These are phyloP conservation scores for Casuarina cunninghamiana DNA, from an alignment of 306 rosid genomes.

Conservation along the genomic window DNA sequence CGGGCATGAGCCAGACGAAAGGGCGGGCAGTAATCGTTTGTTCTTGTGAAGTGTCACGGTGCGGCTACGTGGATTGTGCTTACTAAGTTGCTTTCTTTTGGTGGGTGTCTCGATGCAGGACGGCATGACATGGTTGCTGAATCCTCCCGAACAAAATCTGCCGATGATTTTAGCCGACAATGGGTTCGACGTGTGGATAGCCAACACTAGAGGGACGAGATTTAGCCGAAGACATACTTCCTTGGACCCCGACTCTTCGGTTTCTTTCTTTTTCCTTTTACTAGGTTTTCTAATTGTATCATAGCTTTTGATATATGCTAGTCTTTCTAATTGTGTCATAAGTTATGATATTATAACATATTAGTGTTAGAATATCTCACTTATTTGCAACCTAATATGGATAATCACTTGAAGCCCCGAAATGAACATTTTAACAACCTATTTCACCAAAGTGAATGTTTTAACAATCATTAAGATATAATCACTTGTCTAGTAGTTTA, in stretches of 20 bases:
- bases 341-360: background rate
- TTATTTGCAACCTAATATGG: too few relatives aligned
- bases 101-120: constrained; percentile 45
- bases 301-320: background rate
- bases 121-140: constrained; percentile 73
- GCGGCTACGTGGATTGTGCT: background rate
- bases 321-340: background rate
- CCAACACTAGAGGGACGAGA: constrained; percentile 83
- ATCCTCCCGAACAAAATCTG: constrained; percentile 65
- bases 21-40: background rate
- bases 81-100: background rate
- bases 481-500: too few relatives aligned
- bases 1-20: background rate
- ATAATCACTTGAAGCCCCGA: too few relatives aligned
- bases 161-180: constrained; percentile 81
- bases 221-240: constrained; percentile 63
- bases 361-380: too few relatives aligned
- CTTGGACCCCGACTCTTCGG: constrained; percentile 46
- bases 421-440: too few relatives aligned
- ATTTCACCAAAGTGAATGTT: too few relatives aligned
- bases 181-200: constrained; percentile 87
- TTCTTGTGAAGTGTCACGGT: background rate
- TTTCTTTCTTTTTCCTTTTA: constrained; percentile 1
- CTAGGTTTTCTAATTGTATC: background rate
- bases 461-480: too few relatives aligned